These are phyloP conservation scores for Botrytis pseudocinerea DNA, from an alignment of 2,329 filamentous ascomycete genomes.

Conservation along the genomic window DNA sequence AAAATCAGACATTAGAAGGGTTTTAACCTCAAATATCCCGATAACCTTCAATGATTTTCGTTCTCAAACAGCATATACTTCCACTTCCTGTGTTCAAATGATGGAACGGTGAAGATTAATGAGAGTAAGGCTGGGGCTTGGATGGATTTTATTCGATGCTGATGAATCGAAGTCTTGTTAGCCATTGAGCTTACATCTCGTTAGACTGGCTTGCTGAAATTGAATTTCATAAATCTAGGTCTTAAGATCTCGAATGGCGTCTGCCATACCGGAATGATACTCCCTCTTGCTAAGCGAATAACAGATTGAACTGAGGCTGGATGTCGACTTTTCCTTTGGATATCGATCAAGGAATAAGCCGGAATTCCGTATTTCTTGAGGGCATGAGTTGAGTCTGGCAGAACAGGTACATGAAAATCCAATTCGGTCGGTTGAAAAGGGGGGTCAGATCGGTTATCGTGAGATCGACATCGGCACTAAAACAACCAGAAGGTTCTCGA, in stretches of 20 bases:
- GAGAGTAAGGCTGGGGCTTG: neutral
- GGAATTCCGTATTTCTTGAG: neutral
- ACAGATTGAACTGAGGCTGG: neutral
- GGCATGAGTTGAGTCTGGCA: neutral
- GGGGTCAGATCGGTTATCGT: neutral
- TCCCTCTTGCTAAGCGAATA: neutral
- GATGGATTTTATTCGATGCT: neutral
- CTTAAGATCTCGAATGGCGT: neutral
- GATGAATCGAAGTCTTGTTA: neutral
- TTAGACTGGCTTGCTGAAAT: too few species aligned
- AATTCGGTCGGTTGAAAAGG: neutral
- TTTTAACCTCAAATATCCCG: too few species aligned
- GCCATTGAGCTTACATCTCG: too few species aligned
- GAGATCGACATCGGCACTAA: neutral
- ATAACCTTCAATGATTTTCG: neutral
- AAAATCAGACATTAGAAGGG: too few species aligned
- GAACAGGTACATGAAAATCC: neutral
- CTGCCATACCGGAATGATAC: neutral
- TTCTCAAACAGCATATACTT: neutral
- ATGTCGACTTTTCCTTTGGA: neutral
- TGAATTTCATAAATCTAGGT: too few species aligned
- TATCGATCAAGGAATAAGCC: accelerated
- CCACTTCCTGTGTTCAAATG: neutral
- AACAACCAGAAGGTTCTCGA: neutral
- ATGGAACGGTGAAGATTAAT: too few species aligned